These are phyloP conservation scores for Lactarius sanguifluus DNA, from an alignment of 768 basidiomycete species.

Conservation along the genomic window DNA sequence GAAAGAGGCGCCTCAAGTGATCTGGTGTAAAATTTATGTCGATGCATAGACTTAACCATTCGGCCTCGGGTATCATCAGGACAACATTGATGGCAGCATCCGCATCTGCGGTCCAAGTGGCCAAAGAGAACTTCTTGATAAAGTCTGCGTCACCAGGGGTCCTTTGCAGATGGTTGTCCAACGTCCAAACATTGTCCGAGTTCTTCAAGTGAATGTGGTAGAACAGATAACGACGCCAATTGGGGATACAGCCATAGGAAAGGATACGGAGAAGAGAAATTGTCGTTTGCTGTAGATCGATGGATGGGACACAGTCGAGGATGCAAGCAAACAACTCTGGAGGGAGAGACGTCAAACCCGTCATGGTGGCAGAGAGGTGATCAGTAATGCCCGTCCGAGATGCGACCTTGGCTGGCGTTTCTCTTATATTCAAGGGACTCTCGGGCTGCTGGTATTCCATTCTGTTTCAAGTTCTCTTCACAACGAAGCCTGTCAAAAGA, in stretches of 20 bases:
- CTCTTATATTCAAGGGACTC: no score
- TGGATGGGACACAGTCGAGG: slow-evolving; percentile 41
- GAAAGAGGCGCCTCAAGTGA: slow-evolving; percentile 70
- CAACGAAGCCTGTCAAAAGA: no score
- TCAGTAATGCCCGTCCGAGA: no score
- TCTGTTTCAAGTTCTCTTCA: no score
- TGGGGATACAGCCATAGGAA: no score
- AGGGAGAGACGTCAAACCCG: no score
- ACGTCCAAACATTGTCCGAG: slow-evolving; percentile 51
- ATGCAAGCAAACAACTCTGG: slow-evolving; percentile 66
- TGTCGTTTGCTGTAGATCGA: slow-evolving; percentile 44
- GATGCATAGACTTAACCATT: slow-evolving; percentile 58
- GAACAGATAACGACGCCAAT: no score
- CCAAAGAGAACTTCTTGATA: slow-evolving; percentile 45
- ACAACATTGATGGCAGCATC: slow-evolving; percentile 68
- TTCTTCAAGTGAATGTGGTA: slow-evolving; percentile 29
- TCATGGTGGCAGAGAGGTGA: no score
- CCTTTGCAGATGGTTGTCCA: slow-evolving; percentile 57
- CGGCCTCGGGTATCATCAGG: slow-evolving; percentile 38
- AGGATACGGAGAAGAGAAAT: no score
- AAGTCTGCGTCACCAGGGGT: slow-evolving; percentile 32
- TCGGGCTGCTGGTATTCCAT: no score
- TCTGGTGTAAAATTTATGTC: slow-evolving; percentile 76
- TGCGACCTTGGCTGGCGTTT: no score
- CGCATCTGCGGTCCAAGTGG: slow-evolving; percentile 46